Evolutionary conservation across 306 rosid species (phyloP).

Genomic region (Lablab purpureus): DNA sequence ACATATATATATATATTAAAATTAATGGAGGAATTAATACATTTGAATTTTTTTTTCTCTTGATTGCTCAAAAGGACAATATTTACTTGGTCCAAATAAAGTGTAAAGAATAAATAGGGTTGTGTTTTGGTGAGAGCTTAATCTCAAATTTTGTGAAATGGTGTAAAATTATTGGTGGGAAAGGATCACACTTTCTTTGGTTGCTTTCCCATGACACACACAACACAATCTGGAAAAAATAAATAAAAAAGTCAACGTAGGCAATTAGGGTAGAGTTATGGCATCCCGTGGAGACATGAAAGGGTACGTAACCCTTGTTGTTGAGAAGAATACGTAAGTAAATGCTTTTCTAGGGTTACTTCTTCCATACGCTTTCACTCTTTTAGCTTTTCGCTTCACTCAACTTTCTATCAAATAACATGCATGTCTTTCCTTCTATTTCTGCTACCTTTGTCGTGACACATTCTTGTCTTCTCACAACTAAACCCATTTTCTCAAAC

Average conservation of each 20-base stretch:
- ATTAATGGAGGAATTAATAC: no score
- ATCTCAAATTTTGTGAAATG: background rate
- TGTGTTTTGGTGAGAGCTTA: background rate
- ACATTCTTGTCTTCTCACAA: background rate
- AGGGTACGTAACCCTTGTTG: constrained; percentile 14
- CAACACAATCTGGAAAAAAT: background rate
- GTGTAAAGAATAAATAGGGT: background rate
- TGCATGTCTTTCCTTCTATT: background rate
- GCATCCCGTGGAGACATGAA: background rate
- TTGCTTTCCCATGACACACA: background rate
- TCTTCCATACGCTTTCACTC: background rate
- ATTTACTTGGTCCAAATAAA: background rate
- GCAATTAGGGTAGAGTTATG: background rate
- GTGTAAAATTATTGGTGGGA: background rate
- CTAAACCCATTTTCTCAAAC: background rate
- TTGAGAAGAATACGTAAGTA: constrained; percentile 8
- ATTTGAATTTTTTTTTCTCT: no score
- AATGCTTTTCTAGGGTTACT: constrained; percentile 1
- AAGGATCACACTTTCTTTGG: background rate
- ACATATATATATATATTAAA: no score
- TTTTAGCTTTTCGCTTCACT: background rate
- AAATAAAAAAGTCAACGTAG: background rate
- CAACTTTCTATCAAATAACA: background rate
- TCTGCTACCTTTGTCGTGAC: background rate
- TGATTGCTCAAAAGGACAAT: background rate